Conservation (phyloP, 2,329 filamentous ascomycete species). For the Bipolaris oryzae region DNA sequence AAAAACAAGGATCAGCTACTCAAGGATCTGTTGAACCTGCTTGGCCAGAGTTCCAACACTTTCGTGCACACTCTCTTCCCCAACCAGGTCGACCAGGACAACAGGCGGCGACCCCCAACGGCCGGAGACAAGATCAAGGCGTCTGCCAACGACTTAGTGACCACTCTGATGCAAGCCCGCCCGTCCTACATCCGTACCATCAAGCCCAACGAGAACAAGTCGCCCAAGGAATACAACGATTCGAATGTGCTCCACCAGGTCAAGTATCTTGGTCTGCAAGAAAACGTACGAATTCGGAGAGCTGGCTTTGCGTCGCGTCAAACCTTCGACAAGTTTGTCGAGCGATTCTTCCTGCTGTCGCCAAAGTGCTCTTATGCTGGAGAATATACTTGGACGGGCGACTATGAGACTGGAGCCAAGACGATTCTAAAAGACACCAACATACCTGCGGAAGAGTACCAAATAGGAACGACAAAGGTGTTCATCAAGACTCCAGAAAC, state of each 20-base stretch:
- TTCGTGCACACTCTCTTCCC: conserved; percentile 93
- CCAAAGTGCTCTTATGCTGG: conserved; percentile 95
- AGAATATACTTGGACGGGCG: conserved; percentile 94
- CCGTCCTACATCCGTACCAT: conserved; percentile 99
- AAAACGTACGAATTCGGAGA: conserved; percentile 96
- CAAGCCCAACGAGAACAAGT: conserved; percentile 99
- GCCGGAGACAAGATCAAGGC: conserved; percentile 95
- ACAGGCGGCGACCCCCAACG: conserved; percentile 90
- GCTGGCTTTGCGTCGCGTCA: conserved; percentile 97
- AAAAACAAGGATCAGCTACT: conserved; percentile 99
- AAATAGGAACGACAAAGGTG: conserved; percentile 94
- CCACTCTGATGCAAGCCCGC: conserved; percentile 95
- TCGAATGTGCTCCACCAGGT: conserved; percentile 96
- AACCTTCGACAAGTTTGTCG: conserved; percentile 97
- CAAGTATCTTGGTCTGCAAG: conserved; percentile 98
- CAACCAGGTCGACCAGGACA: conserved; percentile 91
- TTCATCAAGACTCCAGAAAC: conserved; percentile 99
- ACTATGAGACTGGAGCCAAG: conserved; percentile 82
- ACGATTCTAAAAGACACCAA: conserved; percentile 96
- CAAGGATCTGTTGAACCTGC: conserved; percentile 89
- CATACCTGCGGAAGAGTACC: conserved; percentile 93
- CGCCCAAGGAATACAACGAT: conserved; percentile 86
- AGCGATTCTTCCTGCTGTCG: conserved; percentile 93
- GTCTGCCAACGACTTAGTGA: conserved; percentile 92
- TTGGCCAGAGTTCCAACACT: conserved; percentile 79